Conservation (phyloP, 2,329 filamentous ascomycete species). For the Xylariomycetidae sp. region DNA sequence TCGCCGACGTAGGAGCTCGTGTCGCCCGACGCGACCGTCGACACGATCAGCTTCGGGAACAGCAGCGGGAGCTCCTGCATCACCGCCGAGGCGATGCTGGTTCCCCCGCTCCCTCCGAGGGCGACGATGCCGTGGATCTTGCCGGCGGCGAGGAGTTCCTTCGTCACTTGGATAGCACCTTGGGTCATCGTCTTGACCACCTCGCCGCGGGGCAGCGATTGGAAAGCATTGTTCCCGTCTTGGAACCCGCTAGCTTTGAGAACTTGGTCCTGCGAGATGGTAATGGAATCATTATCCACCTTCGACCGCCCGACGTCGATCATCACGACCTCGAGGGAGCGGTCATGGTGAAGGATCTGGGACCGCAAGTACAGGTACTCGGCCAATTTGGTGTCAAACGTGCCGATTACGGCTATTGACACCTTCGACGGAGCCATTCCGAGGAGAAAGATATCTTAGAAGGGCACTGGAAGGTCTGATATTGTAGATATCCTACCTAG, state of each 20-base stretch:
- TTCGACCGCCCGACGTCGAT: slow-evolving; percentile 50
- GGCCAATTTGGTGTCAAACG: slow-evolving; percentile 57
- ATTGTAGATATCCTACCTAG: too few relatives aligned
- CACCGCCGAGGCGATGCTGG: slow-evolving; percentile 51
- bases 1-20: slow-evolving; percentile 59
- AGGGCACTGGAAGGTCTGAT: too few relatives aligned
- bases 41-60: slow-evolving; percentile 65
- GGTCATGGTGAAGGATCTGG: slow-evolving; percentile 23
- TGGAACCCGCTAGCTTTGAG: slow-evolving; percentile 32
- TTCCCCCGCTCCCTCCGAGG: slow-evolving; percentile 58
- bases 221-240: slow-evolving; percentile 25
- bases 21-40: slow-evolving; percentile 63
- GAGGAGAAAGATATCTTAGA: too few relatives aligned
- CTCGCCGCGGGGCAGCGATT: slow-evolving; percentile 46
- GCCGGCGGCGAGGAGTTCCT: slow-evolving; percentile 28
- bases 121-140: slow-evolving; percentile 51
- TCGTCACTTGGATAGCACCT: slow-evolving; percentile 37
- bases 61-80: slow-evolving; percentile 60
- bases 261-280: slow-evolving; percentile 16
- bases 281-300: slow-evolving; percentile 38
- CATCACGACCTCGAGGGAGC: slow-evolving; percentile 38
- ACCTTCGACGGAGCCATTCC: slow-evolving; percentile 13
- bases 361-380: slow-evolving; percentile 49
- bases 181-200: slow-evolving; percentile 46
- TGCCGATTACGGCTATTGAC: slow-evolving; percentile 47